Conservation (phyloP, 2,329 filamentous ascomycete species). For the Colletotrichum horii region DNA sequence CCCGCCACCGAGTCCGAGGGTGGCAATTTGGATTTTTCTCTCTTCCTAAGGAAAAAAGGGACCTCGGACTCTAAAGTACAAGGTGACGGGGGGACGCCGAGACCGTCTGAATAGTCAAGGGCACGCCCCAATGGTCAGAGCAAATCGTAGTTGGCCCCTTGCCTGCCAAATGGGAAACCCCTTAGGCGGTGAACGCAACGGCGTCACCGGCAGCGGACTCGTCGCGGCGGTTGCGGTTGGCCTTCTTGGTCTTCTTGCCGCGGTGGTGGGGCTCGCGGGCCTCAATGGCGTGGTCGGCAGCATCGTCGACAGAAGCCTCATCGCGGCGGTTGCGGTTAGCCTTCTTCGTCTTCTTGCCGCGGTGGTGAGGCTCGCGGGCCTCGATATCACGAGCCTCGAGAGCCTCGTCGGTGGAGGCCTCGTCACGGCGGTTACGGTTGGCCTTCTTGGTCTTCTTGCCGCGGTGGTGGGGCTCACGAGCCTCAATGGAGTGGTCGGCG, state of each 20-base stretch:
- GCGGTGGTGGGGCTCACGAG: conserved; percentile 18
- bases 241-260: conserved; percentile 18
- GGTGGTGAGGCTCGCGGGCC: conserved; percentile 22
- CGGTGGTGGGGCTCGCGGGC: conserved; percentile 23
- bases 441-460: conserved; percentile 18
- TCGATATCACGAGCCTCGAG: conserved; percentile 24
- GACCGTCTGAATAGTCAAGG: neutral
- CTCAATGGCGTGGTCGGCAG: conserved; percentile 9
- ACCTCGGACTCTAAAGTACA: neutral
- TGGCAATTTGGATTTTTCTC: neutral
- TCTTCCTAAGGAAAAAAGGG: neutral
- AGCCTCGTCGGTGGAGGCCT: neutral
- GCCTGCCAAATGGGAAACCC: neutral
- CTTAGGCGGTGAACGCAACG: conserved; percentile 7
- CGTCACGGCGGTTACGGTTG: neutral
- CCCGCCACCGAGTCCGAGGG: neutral
- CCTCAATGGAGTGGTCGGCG: too few relatives aligned
- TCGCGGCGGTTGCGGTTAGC: conserved; percentile 8
- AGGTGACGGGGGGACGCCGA: neutral
- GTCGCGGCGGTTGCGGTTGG: neutral
- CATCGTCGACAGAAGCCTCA: neutral
- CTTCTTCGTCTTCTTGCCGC: conserved; percentile 20
- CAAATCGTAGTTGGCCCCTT: neutral
- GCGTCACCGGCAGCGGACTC: neutral
- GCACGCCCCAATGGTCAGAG: neutral